These are phyloP conservation scores for Avicennia marina DNA, from an alignment of 257 asterid genomes.

Conservation along the genomic window DNA sequence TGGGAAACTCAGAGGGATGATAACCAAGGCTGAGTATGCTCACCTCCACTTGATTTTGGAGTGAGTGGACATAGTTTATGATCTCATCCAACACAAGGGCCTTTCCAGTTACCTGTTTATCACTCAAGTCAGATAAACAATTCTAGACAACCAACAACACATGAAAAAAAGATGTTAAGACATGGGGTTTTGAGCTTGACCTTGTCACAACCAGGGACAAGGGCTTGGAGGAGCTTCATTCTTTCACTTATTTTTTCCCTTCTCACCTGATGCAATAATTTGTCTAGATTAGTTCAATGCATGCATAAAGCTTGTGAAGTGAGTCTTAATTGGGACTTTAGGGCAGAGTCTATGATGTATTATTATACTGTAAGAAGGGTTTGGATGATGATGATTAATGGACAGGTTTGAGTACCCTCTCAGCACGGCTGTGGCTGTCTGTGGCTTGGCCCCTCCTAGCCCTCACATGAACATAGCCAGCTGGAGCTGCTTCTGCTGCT, in stretches of 20 bases:
- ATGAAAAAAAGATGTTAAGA: conserved; percentile 9
- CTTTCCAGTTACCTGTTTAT: conserved; percentile 74
- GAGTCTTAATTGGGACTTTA: too few relatives aligned
- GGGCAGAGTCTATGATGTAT: too few relatives aligned
- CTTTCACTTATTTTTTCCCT: conserved; percentile 86
- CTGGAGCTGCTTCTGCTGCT: conserved; percentile 28
- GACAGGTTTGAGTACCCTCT: conserved; percentile 48
- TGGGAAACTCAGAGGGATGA: too few relatives aligned
- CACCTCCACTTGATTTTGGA: conserved; percentile 88
- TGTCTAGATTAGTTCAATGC: not conserved
- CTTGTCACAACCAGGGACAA: conserved; percentile 92
- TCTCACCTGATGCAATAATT: conserved; percentile 59
- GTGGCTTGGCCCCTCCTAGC: conserved; percentile 95
- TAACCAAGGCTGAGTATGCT: not conserved
- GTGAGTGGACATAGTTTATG: conserved; percentile 78
- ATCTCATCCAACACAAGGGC: conserved; percentile 93
- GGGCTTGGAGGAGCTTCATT: conserved; percentile 73
- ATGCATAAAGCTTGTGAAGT: too few relatives aligned
- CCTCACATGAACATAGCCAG: conserved; percentile 73
- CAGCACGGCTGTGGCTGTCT: conserved; percentile 89
- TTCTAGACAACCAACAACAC: conserved; percentile 10
- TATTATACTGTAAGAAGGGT: too few relatives aligned
- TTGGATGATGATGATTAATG: too few relatives aligned
- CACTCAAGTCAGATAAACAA: conserved; percentile 32
- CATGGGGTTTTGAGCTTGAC: conserved; percentile 29